Conservation (phyloP, 805 yeast genomes). For the Helenozyma rhizophorensis region DNA sequence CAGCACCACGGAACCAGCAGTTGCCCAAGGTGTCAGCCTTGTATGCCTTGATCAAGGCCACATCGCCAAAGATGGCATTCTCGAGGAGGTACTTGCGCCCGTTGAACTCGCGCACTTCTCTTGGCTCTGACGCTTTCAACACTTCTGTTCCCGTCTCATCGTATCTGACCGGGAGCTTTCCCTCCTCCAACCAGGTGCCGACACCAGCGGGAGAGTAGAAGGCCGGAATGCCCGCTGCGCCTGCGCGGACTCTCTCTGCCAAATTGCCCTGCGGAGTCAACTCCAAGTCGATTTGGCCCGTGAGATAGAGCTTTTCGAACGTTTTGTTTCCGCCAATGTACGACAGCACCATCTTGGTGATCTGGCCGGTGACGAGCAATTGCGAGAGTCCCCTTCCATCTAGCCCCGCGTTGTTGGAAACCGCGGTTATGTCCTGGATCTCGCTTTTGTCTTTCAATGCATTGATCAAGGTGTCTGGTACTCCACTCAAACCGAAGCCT, state of each 20-base stretch:
- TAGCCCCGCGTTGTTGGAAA: slow-evolving; percentile 47
- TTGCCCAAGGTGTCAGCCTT: slow-evolving; percentile 48
- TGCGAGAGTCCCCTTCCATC: slow-evolving; percentile 41
- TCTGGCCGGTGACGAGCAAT: slow-evolving; percentile 39
- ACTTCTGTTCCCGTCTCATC: slow-evolving; percentile 30
- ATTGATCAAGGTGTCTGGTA: slow-evolving; percentile 41
- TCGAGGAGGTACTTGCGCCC: slow-evolving; percentile 43
- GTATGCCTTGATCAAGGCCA: slow-evolving; percentile 40
- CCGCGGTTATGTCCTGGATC: slow-evolving; percentile 37
- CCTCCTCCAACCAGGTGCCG: slow-evolving; percentile 49
- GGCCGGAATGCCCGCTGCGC: slow-evolving; percentile 47
- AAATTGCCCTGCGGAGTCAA: slow-evolving; percentile 50
- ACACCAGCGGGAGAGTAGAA: slow-evolving; percentile 48
- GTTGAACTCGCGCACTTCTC: slow-evolving; percentile 40
- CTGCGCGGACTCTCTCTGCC: slow-evolving; percentile 47
- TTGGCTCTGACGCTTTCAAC: slow-evolving; percentile 30
- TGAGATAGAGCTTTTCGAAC: slow-evolving; percentile 36
- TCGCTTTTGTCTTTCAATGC: slow-evolving; percentile 30
- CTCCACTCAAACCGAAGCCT: slow-evolving; percentile 47
- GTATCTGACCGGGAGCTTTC: slow-evolving; percentile 42
- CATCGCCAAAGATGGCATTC: slow-evolving; percentile 42
- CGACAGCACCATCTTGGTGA: slow-evolving; percentile 42
- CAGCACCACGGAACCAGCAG: slow-evolving; percentile 43
- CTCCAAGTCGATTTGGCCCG: slow-evolving; percentile 43
- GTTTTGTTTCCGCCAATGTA: slow-evolving; percentile 43